Percentiles rank a stretch among this genome's conserved stretches.
Evolutionary conservation across 2,329 filamentous ascomycete species (phyloP).

Genomic region (Alternaria tenuissima): DNA sequence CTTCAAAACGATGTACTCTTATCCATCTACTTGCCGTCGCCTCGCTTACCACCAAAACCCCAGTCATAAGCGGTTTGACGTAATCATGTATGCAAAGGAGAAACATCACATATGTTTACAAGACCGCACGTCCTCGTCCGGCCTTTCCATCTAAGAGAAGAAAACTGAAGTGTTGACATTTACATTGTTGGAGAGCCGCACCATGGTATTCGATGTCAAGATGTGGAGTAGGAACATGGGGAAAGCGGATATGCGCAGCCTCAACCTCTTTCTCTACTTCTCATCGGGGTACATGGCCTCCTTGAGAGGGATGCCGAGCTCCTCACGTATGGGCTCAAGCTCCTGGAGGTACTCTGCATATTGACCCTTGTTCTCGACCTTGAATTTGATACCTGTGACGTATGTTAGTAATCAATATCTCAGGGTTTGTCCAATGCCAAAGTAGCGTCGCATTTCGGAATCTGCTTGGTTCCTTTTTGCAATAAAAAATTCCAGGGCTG

Average conservation of each 20-base stretch:
- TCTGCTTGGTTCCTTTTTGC: neutral
- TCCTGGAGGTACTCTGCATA: slow-evolving; percentile 96
- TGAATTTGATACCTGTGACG: slow-evolving; percentile 87
- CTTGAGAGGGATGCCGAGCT: slow-evolving; percentile 89
- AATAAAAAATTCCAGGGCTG: neutral
- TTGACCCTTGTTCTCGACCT: slow-evolving; percentile 98
- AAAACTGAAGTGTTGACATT: slow-evolving; percentile 34
- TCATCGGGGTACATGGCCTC: slow-evolving; percentile 84
- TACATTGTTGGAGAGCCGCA: slow-evolving; percentile 26
- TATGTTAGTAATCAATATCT: slow-evolving; percentile 34
- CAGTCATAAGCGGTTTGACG: neutral
- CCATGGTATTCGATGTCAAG: slow-evolving; percentile 24
- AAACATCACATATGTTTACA: slow-evolving; percentile 42
- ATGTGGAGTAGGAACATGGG: slow-evolving; percentile 12
- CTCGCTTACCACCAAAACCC: neutral
- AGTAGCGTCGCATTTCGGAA: neutral
- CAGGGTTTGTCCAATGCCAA: slow-evolving; percentile 13
- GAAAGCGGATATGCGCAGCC: slow-evolving; percentile 18
- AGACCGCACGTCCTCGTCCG: slow-evolving; percentile 22
- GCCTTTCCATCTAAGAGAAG: slow-evolving; percentile 29
- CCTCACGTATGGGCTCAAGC: slow-evolving; percentile 90
- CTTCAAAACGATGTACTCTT: neutral
- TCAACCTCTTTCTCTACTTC: slow-evolving; percentile 34
- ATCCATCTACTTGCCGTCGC: neutral
- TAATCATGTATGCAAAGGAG: slow-evolving; percentile 22